Base-by-base conservation (phyloP, 306 rosid genomes). In the Medicago lupulina region DNA sequence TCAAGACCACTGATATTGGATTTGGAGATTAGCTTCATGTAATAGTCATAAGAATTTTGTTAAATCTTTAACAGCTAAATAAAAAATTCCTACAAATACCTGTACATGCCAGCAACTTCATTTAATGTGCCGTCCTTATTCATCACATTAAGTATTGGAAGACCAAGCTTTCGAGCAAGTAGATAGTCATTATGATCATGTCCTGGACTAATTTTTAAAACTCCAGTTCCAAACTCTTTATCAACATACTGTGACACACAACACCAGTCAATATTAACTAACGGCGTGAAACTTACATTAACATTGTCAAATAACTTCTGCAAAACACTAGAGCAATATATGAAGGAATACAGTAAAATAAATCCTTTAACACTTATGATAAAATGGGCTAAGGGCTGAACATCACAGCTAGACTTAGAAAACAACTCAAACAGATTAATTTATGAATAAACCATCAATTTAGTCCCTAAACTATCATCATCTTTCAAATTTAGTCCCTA, bases 111-210 rank as follows among this genome's bases (percentile, higher is more conserved):
- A 57, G 89, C 90, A 88, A 90, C 97, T 73, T 85, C 82, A 79
- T 94, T 94, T 76, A 94, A 96, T 8, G 98, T 94, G 55, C 95
- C 98, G 36, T 94, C 97, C 85, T 94, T 94, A 89, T 94, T 94
- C 98, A 94, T 94, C 78, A 94, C 91, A 83, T 91, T 94, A 21
- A 94, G 97, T 81, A 94, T 91, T 21, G 98, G 98, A 71, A 94
- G 97, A 82, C 98, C 98, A 63, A 94, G 91, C 88, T 94, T 94
- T 72, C 94, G 89, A 74, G 98, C 98, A 66, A 94, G 90, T 44
- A 88, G 76, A 76, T 94, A 94, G 79, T 94, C 98, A 87, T 91
- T 88, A 82, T 91, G 96, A 87, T 94, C 98, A 85, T 94, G 98
- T 60, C 98, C 98, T 50, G 98, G 98, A 83, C 98, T 94, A 79